Percentiles rank a stretch among this genome's conserved stretches.
These are phyloP conservation scores for Pleurotus pulmonarius DNA, from an alignment of 768 basidiomycete species.

Conservation along the genomic window DNA sequence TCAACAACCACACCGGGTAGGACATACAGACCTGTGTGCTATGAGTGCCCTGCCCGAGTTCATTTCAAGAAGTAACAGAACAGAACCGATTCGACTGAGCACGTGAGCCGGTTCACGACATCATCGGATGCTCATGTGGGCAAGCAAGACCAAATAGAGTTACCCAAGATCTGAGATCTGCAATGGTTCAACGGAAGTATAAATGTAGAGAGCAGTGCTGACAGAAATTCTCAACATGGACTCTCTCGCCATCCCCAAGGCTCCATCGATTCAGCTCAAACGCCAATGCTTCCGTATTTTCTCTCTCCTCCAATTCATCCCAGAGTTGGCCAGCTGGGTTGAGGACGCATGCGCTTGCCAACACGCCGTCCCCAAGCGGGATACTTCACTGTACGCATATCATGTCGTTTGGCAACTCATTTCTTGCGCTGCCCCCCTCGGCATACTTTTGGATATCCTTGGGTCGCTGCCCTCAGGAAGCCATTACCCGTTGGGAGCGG, in stretches of 20 bases:
- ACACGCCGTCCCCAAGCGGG: constrained; percentile 19
- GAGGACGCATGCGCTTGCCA: constrained; percentile 22
- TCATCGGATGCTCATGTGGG: too few relatives aligned
- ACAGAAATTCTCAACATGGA: not conserved
- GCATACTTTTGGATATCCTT: constrained; percentile 32
- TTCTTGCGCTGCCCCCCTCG: constrained; percentile 31
- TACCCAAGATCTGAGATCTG: too few relatives aligned
- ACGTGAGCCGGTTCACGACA: too few relatives aligned
- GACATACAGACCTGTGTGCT: too few relatives aligned
- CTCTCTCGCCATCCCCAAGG: constrained; percentile 27
- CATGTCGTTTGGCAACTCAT: constrained; percentile 31
- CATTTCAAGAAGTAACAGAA: too few relatives aligned
- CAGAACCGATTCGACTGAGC: too few relatives aligned
- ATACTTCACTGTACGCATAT: constrained; percentile 14
- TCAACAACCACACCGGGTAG: too few relatives aligned
- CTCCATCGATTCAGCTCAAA: constrained; percentile 31
- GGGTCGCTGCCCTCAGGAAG: constrained; percentile 30
- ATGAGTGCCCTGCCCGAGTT: too few relatives aligned
- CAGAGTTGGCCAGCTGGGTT: constrained; percentile 34
- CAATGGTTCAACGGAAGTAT: too few relatives aligned
- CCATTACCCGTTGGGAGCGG: constrained; percentile 20
- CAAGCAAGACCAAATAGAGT: too few relatives aligned
- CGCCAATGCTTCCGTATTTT: constrained; percentile 31
- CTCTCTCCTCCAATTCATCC: constrained; percentile 32
- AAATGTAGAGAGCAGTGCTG: too few relatives aligned